These are phyloP conservation scores for Leccinum olivaceoglutinosum DNA, from an alignment of 1,284 basidiomycete genomes.

Conservation along the genomic window DNA sequence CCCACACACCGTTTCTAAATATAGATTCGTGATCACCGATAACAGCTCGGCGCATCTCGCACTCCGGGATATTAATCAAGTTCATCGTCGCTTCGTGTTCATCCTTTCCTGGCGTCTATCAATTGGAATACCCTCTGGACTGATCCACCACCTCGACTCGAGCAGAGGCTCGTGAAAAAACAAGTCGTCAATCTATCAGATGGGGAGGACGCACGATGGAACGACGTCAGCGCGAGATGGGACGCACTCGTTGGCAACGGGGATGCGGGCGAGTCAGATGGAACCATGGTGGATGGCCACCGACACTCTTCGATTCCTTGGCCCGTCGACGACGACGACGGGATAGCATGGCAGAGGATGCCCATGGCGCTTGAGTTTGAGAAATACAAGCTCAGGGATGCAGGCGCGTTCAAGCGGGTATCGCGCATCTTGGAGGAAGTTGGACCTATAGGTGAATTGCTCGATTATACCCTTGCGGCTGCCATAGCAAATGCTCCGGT, in stretches of 20 bases:
- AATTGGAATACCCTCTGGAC: conserved; percentile 78
- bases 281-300: conserved; percentile 4
- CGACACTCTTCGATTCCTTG: conserved; percentile 13
- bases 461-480: conserved; percentile 23
- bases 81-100: conserved; percentile 53
- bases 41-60: conserved; percentile 64
- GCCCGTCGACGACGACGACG: conserved; percentile 22
- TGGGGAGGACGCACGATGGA: conserved; percentile 36
- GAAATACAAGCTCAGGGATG: conserved; percentile 20
- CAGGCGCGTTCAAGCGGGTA: conserved; percentile 11
- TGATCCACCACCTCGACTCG: conserved; percentile 51
- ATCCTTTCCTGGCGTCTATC: conserved; percentile 71
- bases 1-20: conserved; percentile 3
- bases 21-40: conserved; percentile 67
- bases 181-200: conserved; percentile 38
- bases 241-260: conserved; percentile 33
- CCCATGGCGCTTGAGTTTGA: conserved; percentile 33
- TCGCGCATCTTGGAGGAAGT: conserved; percentile 27
- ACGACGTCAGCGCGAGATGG: conserved; percentile 50
- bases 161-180: conserved; percentile 50
- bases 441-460: conserved; percentile 33
- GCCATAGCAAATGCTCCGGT: background rate
- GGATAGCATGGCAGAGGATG: conserved; percentile 45
- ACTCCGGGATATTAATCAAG: conserved; percentile 34
- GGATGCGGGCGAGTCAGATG: conserved; percentile 14